Evolutionary conservation across 345 rosid genomes (phyloP), one percentile per base, ranked within the genome.

Genomic region (Trapa incisa): DNA sequence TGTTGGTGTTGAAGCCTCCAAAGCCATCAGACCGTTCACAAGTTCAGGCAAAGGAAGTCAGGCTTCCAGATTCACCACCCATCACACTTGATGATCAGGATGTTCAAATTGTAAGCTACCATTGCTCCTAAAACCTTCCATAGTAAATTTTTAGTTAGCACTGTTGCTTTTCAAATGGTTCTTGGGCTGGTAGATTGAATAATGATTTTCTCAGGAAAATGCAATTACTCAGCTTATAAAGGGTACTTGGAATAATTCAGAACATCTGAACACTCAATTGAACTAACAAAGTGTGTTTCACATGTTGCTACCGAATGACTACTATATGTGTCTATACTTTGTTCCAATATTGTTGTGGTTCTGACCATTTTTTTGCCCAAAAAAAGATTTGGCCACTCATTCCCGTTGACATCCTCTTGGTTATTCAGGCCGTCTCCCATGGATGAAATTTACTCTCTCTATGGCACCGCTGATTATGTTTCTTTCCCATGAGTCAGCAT

Each of bases 81-180:
- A 84, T 88, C 72, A 79, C 92, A 1, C 80, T 93, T 47, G 97
- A 93, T 48, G 97, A 93, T 65, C 97, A 88, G 76, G 98, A 93
- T 70, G 86, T 86, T 29, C 84, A 83, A 61, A 87, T 88, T 81
- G 98, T 93, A 74, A 85, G 96, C 67, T 79, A 10, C 61, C 56
- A 47, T 39, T 56, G 61, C 52, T 35, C 5, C 50, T 33, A 65
- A 62, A 2, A 36, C 57, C 61, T 37, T 62, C 42, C 4, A 1
- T 1, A 0, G 2, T 12, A 32, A 57, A 29, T 29, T 33, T 5
- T 2, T 29, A 57, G 37, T 33, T 9, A 32, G 37, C 62, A 41
- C 12, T 62, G 47, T 47, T 37, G 15, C 54, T 36, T 43, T 50
- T 16, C 54, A 50, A 14, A 13, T 50, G 54, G n/a, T 50, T 50